These are phyloP conservation scores for Trichophyton simii DNA, from an alignment of 2,329 filamentous ascomycete genomes.

Conservation along the genomic window DNA sequence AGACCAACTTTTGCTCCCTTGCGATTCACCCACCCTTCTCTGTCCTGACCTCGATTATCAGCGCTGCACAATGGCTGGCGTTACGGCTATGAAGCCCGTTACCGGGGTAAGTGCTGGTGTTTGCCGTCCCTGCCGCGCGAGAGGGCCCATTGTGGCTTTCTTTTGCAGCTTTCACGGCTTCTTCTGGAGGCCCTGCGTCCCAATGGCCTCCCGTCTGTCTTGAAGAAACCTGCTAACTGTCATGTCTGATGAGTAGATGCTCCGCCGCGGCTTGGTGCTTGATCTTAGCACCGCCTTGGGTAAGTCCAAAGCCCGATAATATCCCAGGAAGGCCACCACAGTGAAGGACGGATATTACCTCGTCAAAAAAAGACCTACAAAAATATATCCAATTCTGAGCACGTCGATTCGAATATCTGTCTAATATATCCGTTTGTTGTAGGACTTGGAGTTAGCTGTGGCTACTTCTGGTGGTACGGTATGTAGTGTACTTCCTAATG, in stretches of 20 bases:
- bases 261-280: constrained; percentile 52
- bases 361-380: background rate
- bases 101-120: constrained; percentile 32
- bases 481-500: constrained; percentile 21
- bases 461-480: constrained; percentile 58
- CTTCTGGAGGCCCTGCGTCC: background rate
- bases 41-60: constrained; percentile 14
- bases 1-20: constrained; percentile 3
- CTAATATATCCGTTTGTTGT: background rate
- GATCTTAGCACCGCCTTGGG: constrained; percentile 55
- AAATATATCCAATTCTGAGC: background rate
- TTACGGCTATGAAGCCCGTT: constrained; percentile 36
- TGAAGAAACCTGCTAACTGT: background rate
- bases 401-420: background rate
- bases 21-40: constrained; percentile 13
- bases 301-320: constrained; percentile 31
- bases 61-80: constrained; percentile 15
- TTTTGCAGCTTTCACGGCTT: background rate
- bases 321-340: background rate
- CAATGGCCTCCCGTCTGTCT: background rate
- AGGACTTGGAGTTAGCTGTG: constrained; percentile 51
- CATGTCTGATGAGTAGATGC: constrained; percentile 40
- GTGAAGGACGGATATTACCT: background rate
- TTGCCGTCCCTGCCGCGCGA: background rate
- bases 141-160: background rate